Percentiles rank a stretch among this genome's conserved stretches.
phyloP scores from a whole-genome alignment of 2,329 filamentous ascomycete species.

The Colletotrichum echinochloae region DNA sequence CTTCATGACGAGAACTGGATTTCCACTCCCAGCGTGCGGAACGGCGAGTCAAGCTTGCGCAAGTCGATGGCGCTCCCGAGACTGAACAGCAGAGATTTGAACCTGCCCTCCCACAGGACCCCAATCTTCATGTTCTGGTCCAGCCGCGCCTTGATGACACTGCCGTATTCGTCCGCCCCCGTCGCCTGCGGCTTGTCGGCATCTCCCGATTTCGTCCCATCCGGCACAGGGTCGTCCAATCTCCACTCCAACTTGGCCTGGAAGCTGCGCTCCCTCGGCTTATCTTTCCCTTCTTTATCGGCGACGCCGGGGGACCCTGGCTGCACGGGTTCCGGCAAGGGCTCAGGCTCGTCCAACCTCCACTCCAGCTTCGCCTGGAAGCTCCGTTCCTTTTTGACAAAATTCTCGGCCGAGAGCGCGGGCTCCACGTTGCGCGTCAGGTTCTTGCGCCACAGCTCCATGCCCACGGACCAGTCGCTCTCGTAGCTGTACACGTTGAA shows the following conservation, averaged over 20 bases:
- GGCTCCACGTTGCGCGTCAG: conserved; percentile 29
- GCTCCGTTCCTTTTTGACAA: conserved; percentile 53
- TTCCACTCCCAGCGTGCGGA: conserved; percentile 81
- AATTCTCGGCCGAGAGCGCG: conserved; percentile 39
- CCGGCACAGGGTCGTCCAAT: conserved; percentile 53
- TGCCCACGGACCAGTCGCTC: conserved; percentile 90
- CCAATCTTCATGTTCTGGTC: conserved; percentile 91
- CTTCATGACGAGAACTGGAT: conserved; percentile 83
- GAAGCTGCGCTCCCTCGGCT: conserved; percentile 59
- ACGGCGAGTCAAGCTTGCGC: conserved; percentile 79
- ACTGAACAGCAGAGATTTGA: conserved; percentile 93
- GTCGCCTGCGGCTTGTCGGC: conserved; percentile 43
- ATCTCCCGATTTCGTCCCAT: conserved; percentile 40
- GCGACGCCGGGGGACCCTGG: background rate
- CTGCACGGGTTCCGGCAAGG: background rate
- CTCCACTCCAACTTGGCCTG: conserved; percentile 66
- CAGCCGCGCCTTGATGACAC: conserved; percentile 89
- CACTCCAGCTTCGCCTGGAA: conserved; percentile 64
- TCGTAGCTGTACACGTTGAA: conserved; percentile 99
- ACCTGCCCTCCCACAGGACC: conserved; percentile 90
- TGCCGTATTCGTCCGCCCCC: conserved; percentile 76
- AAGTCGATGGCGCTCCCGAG: conserved; percentile 88
- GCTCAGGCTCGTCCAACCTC: conserved; percentile 56
- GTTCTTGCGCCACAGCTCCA: conserved; percentile 87
- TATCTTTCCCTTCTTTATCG: background rate